Evolutionary conservation across 1,284 basidiomycete genomes (phyloP).

Genomic region (Tranzscheliella williamsii): DNA sequence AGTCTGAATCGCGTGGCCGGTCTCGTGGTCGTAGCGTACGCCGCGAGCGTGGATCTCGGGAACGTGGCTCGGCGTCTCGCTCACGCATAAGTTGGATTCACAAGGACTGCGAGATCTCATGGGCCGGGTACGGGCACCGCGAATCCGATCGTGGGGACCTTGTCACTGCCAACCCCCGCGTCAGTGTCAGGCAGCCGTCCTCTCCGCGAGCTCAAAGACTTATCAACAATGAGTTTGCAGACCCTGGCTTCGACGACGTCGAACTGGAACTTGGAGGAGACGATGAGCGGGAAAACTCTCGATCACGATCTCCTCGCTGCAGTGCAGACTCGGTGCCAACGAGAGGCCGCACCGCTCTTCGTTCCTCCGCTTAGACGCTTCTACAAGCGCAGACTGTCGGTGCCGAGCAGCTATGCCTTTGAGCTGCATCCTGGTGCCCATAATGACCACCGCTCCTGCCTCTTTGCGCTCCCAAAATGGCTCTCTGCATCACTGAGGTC

Average conservation of each 20-base stretch:
- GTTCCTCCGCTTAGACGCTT: constrained; percentile 1
- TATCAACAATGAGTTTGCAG: constrained; percentile 8
- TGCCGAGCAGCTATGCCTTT: too few species aligned
- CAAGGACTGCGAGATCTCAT: constrained; percentile 30
- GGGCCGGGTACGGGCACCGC: constrained; percentile 38
- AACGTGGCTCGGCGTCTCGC: constrained; percentile 24
- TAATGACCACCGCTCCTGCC: too few species aligned
- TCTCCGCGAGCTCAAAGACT: constrained; percentile 1
- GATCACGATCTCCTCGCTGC: constrained; percentile 19
- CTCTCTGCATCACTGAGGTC: too few species aligned
- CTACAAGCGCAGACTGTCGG: neutral
- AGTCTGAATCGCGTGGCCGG: constrained; percentile 12
- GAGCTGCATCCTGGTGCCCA: too few species aligned
- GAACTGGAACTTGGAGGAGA: constrained; percentile 48
- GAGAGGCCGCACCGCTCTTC: constrained; percentile 11
- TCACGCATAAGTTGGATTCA: constrained; percentile 18
- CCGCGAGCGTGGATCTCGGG: constrained; percentile 25
- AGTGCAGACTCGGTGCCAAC: constrained; percentile 9
- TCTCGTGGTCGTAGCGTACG: constrained; percentile 18
- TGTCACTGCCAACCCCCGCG: neutral
- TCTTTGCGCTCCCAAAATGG: too few species aligned
- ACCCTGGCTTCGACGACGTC: constrained; percentile 46
- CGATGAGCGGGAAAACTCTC: constrained; percentile 23
- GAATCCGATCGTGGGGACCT: constrained; percentile 14
- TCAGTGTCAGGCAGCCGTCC: neutral